phyloP scores from a whole-genome alignment of 768 basidiomycete genomes.

The Termitomyces sp. region DNA sequence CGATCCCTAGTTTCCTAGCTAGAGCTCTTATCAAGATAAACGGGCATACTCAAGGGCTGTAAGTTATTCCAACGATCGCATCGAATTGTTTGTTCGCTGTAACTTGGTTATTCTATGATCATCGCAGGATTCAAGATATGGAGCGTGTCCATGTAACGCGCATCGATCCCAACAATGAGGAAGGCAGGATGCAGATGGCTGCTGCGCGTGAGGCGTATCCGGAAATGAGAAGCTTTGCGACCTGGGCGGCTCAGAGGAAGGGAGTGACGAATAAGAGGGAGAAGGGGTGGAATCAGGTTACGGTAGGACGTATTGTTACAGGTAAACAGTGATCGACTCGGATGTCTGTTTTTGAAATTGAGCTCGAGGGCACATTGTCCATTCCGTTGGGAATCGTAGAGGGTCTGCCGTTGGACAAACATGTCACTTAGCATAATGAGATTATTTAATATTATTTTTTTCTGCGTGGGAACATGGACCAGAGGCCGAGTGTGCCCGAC shows the following conservation, averaged over 20 bases:
- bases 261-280: not conserved
- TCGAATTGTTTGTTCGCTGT: conserved; percentile 3
- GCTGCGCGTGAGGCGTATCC: conserved; percentile 21
- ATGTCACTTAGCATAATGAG: not conserved
- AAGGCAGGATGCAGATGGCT: conserved; percentile 19
- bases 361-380: no score
- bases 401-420: no score
- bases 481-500: conserved; percentile 39
- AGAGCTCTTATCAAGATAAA: conserved; percentile 24
- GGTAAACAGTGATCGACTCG: conserved; percentile 16
- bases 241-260: conserved; percentile 21
- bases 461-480: not conserved
- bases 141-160: conserved; percentile 22
- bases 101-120: not conserved
- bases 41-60: conserved; percentile 26
- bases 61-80: conserved; percentile 4
- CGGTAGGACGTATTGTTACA: conserved; percentile 17
- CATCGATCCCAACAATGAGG: conserved; percentile 13
- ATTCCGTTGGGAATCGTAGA: no score
- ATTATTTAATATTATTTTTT: not conserved
- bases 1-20: conserved; percentile 24
- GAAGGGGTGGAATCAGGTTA: conserved; percentile 27
- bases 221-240: conserved; percentile 23
- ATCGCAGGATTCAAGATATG: conserved; percentile 22
- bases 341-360: no score